Evolutionary conservation across 805 yeast species (phyloP).

Genomic region (Debaryomyces tyrocola): DNA sequence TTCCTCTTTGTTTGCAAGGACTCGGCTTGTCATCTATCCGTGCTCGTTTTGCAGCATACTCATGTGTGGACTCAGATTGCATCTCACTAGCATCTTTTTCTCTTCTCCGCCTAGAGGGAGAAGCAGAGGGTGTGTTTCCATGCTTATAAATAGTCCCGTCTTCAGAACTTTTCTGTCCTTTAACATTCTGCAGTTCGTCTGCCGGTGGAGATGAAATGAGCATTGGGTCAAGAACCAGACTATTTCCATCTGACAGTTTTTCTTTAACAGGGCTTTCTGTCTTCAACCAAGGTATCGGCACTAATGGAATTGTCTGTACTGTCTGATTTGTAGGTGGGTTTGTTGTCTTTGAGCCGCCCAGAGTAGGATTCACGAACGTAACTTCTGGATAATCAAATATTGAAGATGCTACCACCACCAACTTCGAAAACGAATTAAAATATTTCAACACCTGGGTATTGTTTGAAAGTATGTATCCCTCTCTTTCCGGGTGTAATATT

Average conservation of each 20-base stretch:
- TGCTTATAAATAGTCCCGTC: background rate
- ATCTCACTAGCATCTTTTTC: background rate
- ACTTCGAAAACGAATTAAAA: conserved; percentile 40
- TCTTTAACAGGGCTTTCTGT: background rate
- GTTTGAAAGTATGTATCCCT: conserved; percentile 31
- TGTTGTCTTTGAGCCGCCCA: background rate
- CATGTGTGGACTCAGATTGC: background rate
- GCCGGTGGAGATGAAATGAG: background rate
- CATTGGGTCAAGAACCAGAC: background rate
- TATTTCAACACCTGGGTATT: conserved; percentile 39
- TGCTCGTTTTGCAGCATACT: background rate
- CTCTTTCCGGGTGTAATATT: conserved; percentile 36
- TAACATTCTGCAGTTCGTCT: background rate
- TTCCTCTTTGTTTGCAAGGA: background rate
- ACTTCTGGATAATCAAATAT: conserved; percentile 24
- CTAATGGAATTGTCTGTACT: background rate
- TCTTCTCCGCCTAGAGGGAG: conserved; percentile 3
- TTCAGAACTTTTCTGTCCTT: background rate
- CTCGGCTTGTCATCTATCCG: background rate
- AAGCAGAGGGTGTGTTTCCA: background rate
- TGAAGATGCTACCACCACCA: conserved; percentile 28
- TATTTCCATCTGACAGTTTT: background rate
- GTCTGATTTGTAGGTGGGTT: conserved; percentile 3
- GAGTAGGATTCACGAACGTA: conserved; percentile 4
- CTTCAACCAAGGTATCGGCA: background rate